Base-by-base conservation (phyloP, 2,329 filamentous ascomycete genomes). In the Ceratocystis alfenasii region DNA sequence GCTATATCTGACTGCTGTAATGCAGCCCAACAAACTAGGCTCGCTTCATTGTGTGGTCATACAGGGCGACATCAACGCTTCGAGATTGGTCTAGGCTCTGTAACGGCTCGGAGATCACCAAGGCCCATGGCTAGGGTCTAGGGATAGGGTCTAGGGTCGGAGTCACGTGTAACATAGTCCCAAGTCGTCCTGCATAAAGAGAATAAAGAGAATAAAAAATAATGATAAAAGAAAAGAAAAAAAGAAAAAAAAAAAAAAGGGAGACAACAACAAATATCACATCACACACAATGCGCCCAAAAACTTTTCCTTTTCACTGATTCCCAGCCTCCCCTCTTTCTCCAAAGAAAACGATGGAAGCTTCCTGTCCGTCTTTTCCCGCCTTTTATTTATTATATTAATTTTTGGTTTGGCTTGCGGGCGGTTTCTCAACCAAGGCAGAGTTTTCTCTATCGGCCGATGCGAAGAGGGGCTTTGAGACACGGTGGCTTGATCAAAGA, bases 261-360 rank as follows among this genome's bases (percentile, higher is more conserved):
- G 41, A 62, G 41, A 62, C n/a, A 62, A 62, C 20, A 44, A 28
- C 44, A 62, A 62, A 28, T 8, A 45, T 45, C 60, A 25, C 60
- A 57, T 57, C 53, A 57, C 53, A 55, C 50, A 57, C n/a, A 44
- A 46, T 45, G 36, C 22, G 20, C 41, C 41, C 48, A 28, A 53
- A 57, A 7, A 33, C 25, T 62, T 46, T 62, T 62, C 36, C 25
- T 48, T 45, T 46, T 62, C 36, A 36, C 41, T 46, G 60, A 28
- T 62, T 28, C 59, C 41, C 59, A 62, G 25, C 60, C 60, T 62
- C 60, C 33, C 60, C 41, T 46, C 41, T 62, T 62, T 41, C 41
- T 48, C 20, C 41, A 62, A 62, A 46, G 20, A 41, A 62, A 30
- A 59, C 53, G 4, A 59, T 59, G 28, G 53, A 59, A 59, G 44